These are phyloP conservation scores for Tephrocybe sp. DNA, from an alignment of 768 basidiomycete species.

Conservation along the genomic window DNA sequence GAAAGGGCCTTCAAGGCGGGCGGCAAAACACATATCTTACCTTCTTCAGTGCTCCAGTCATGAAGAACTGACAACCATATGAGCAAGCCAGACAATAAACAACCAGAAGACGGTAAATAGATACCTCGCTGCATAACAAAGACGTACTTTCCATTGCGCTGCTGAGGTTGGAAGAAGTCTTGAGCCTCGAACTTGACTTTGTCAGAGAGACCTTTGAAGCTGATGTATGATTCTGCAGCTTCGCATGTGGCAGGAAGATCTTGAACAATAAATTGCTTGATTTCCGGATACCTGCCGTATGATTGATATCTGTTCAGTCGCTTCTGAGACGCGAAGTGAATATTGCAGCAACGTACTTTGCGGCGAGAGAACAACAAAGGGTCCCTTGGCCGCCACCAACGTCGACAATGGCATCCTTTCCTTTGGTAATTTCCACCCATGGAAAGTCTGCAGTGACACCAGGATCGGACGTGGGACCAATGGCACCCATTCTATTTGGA, in stretches of 20 bases:
- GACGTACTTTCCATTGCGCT: constrained; percentile 36
- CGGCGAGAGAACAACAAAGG: constrained; percentile 35
- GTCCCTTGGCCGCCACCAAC: constrained; percentile 40
- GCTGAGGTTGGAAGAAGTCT: constrained; percentile 39
- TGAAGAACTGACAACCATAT: constrained; percentile 31
- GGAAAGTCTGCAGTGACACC: constrained; percentile 38
- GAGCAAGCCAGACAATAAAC: too few species aligned
- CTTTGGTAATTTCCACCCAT: constrained; percentile 31
- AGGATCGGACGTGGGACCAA: constrained; percentile 37
- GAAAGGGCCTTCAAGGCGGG: neutral
- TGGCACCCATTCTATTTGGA: constrained; percentile 30
- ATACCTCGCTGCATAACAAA: constrained; percentile 37
- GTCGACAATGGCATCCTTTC: constrained; percentile 38
- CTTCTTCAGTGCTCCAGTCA: constrained; percentile 36
- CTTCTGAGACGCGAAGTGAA: too few species aligned
- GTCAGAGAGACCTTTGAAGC: constrained; percentile 29
- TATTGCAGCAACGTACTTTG: constrained; percentile 21
- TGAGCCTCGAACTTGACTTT: constrained; percentile 36
- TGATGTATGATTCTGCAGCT: constrained; percentile 31
- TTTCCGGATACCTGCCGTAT: constrained; percentile 35
- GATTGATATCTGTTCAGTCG: neutral
- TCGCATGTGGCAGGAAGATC: constrained; percentile 34
- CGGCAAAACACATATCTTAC: constrained; percentile 7
- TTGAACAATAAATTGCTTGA: constrained; percentile 36
- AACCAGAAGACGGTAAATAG: too few species aligned